Percentiles rank a stretch among this genome's conserved stretches.
phyloP scores from a whole-genome alignment of 1,284 basidiomycete genomes.

The Takashimella koratensis region DNA sequence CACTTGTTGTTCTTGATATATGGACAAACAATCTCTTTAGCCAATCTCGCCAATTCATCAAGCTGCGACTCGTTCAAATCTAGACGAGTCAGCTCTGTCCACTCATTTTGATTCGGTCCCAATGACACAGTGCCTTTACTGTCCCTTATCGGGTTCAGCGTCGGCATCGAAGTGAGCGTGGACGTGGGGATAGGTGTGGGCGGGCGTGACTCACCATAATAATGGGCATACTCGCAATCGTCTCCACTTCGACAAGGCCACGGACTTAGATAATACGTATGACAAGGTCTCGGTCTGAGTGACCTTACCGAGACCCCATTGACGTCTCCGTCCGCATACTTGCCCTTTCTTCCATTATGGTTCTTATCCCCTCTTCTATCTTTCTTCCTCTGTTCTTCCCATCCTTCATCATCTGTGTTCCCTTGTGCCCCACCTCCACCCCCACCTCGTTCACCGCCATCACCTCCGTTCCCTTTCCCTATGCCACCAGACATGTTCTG shows the following conservation, averaged over 20 bases:
- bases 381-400: conserved; percentile 9
- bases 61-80: conserved; percentile 35
- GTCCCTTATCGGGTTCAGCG: too few relatives aligned
- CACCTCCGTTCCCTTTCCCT: too few relatives aligned
- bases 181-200: too few relatives aligned
- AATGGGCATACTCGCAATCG: conserved; percentile 40
- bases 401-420: conserved; percentile 6
- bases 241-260: conserved; percentile 18
- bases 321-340: conserved; percentile 1
- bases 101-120: neutral
- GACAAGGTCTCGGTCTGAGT: conserved; percentile 30
- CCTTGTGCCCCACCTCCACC: neutral
- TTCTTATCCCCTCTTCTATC: conserved; percentile 16
- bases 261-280: conserved; percentile 14
- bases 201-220: conserved; percentile 30
- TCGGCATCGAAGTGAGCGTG: too few relatives aligned
- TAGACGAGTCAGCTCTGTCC: conserved; percentile 3
- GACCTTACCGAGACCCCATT: conserved; percentile 17
- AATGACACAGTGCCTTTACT: too few relatives aligned
- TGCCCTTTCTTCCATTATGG: neutral
- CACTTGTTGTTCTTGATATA: conserved; percentile 32
- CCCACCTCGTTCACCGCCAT: too few relatives aligned
- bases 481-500: too few relatives aligned
- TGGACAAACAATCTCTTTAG: conserved; percentile 43
- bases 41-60: conserved; percentile 32